A percentile compares a stretch with the other conserved stretches of the same genome.
Conservation (phyloP, 129 eudicot genomes). For the Mikania micrantha region DNA sequence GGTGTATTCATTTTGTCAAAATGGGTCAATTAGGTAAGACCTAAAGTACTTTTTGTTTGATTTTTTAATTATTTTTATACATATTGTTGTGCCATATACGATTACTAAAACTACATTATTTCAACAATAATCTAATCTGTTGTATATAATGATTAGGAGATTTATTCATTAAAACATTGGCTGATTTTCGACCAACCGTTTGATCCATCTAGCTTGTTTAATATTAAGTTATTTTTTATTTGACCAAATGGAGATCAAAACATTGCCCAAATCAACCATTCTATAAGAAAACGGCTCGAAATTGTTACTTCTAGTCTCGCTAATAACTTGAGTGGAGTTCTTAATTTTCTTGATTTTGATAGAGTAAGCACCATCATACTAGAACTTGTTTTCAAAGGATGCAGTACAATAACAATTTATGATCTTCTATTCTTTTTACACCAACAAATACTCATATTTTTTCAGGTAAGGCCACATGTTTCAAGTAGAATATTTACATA, state of each 20-base stretch:
- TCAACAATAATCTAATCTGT: not conserved
- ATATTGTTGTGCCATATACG: not conserved
- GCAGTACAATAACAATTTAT: not conserved
- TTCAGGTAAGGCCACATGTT: not conserved
- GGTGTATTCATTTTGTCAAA: not conserved
- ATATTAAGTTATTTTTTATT: not conserved
- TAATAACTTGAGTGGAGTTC: not conserved
- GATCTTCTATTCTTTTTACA: not conserved
- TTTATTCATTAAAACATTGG: not conserved
- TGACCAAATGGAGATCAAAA: not conserved
- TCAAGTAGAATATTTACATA: slow-evolving; percentile 29
- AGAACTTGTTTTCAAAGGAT: not conserved
- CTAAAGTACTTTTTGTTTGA: not conserved
- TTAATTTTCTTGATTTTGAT: not conserved
- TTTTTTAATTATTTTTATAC: not conserved
- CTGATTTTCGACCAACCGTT: not conserved
- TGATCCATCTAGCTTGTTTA: not conserved
- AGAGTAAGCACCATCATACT: not conserved
- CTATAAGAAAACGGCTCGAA: not conserved
- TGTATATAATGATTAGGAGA: not conserved
- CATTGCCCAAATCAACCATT: not conserved
- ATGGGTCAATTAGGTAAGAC: not conserved
- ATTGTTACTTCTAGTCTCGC: not conserved
- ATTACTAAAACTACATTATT: not conserved
- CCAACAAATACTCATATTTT: not conserved